These are phyloP conservation scores for Eucalyptus cladocalyx DNA, from an alignment of 345 rosid genomes.

Conservation along the genomic window DNA sequence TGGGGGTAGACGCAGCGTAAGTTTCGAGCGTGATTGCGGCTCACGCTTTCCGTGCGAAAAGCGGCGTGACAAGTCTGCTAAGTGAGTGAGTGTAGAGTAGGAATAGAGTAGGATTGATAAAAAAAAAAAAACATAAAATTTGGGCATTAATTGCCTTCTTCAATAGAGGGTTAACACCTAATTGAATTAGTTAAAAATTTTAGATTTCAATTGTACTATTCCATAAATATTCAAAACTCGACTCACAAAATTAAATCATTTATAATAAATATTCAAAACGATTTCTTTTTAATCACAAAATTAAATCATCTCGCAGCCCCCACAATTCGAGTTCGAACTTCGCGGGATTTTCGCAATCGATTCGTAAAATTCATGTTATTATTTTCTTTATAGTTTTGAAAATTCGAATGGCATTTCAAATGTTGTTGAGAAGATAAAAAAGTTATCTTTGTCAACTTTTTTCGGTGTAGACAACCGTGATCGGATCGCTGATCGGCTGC, in stretches of 20 bases:
- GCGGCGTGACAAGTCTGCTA: too few relatives aligned
- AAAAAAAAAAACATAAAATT: too few relatives aligned
- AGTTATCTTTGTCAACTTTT: neutral
- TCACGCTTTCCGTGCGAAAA: too few relatives aligned
- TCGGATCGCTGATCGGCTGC: neutral
- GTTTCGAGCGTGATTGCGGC: too few relatives aligned
- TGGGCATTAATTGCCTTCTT: neutral
- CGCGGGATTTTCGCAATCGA: neutral
- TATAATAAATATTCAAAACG: neutral
- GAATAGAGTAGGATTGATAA: too few relatives aligned
- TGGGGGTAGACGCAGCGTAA: too few relatives aligned
- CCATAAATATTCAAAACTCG: rapidly evolving
- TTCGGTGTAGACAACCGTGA: neutral
- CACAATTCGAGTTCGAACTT: too few relatives aligned
- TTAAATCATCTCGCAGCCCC: rapidly evolving
- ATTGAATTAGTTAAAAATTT: neutral
- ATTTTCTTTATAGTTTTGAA: neutral
- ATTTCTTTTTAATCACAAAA: rapidly evolving
- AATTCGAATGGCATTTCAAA: neutral
- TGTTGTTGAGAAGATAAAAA: neutral
- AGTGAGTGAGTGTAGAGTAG: too few relatives aligned
- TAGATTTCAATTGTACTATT: rapidly evolving
- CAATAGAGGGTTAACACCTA: neutral
- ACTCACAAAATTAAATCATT: neutral
- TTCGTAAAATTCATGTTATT: neutral